phyloP scores from a whole-genome alignment of 176 grass and related monocot genomes.

The Phoenix roebelenii region DNA sequence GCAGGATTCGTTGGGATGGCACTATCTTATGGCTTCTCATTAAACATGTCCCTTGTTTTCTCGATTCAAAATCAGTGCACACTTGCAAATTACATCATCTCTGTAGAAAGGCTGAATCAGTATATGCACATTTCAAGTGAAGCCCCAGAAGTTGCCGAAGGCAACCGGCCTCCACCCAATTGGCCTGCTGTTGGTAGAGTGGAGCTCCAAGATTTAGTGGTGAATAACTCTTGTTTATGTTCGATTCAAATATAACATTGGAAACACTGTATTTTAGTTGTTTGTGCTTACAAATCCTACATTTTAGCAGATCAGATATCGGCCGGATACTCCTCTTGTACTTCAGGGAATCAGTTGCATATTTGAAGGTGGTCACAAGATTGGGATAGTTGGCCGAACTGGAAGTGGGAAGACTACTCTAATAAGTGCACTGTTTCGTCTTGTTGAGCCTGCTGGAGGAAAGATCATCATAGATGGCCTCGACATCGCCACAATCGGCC shows the following conservation, averaged over 20 bases:
- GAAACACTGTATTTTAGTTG: no score
- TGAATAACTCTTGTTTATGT: constrained; percentile 7
- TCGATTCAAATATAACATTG: no score
- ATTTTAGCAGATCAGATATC: constrained; percentile 3
- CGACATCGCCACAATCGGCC: constrained; percentile 19
- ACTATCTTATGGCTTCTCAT: constrained; percentile 81
- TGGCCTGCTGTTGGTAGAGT: constrained; percentile 78
- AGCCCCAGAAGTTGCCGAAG: constrained; percentile 55
- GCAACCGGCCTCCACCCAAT: constrained; percentile 39
- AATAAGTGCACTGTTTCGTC: constrained; percentile 33
- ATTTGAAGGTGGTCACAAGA: constrained; percentile 29
- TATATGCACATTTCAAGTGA: constrained; percentile 81
- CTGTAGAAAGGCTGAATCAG: constrained; percentile 82
- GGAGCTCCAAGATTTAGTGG: constrained; percentile 73
- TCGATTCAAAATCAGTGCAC: constrained; percentile 90
- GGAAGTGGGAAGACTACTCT: constrained; percentile 42
- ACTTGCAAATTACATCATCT: constrained; percentile 80
- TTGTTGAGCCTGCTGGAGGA: constrained; percentile 34
- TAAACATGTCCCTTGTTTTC: constrained; percentile 61
- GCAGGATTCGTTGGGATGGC: constrained; percentile 94
- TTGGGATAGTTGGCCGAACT: constrained; percentile 37
- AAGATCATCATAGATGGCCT: constrained; percentile 32
- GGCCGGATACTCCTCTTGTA: constrained; percentile 18
- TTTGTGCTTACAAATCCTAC: no score
- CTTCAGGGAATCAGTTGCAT: constrained; percentile 29